Conservation (phyloP, 2,329 filamentous ascomycete species). For the Aspergillus pseudoglaucus region DNA sequence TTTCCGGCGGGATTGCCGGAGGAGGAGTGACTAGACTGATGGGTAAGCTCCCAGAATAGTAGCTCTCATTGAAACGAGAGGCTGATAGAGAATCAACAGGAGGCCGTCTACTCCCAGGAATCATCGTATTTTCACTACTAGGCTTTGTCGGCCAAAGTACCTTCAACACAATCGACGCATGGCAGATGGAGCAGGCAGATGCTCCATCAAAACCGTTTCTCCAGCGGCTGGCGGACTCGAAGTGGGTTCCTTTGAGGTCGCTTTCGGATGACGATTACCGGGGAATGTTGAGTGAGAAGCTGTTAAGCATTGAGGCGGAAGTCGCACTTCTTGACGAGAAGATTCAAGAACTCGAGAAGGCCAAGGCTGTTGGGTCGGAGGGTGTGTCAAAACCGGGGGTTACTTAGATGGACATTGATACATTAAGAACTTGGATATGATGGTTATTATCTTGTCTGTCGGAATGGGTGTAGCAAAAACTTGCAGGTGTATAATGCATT, state of each 20-base stretch:
- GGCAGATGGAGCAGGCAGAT: constrained; percentile 35
- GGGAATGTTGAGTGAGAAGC: constrained; percentile 62
- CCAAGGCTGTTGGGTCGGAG: constrained; percentile 8
- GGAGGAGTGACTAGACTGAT: constrained; percentile 51
- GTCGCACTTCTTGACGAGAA: constrained; percentile 73
- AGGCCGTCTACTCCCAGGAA: constrained; percentile 54
- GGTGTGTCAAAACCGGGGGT: not conserved
- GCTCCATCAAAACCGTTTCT: constrained; percentile 36
- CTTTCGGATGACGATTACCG: constrained; percentile 69
- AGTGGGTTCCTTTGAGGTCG: constrained; percentile 64
- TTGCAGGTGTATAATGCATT: too few species aligned
- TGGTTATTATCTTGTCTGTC: not conserved
- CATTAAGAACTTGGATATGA: not conserved
- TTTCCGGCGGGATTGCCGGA: constrained; percentile 64
- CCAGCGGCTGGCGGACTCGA: constrained; percentile 52
- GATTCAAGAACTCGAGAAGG: constrained; percentile 50
- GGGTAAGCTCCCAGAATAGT: constrained; percentile 28
- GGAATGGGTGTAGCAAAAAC: too few species aligned
- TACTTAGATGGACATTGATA: too few species aligned
- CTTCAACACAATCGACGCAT: constrained; percentile 48
- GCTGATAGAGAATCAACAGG: constrained; percentile 32
- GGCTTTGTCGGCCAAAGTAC: constrained; percentile 52
- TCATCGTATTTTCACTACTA: constrained; percentile 53
- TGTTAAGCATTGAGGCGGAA: constrained; percentile 65
- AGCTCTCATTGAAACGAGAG: constrained; percentile 4